Evolutionary conservation across 495 filamentous ascomycete genomes (phyloP).

Genomic region (Oidiodendron maius): DNA sequence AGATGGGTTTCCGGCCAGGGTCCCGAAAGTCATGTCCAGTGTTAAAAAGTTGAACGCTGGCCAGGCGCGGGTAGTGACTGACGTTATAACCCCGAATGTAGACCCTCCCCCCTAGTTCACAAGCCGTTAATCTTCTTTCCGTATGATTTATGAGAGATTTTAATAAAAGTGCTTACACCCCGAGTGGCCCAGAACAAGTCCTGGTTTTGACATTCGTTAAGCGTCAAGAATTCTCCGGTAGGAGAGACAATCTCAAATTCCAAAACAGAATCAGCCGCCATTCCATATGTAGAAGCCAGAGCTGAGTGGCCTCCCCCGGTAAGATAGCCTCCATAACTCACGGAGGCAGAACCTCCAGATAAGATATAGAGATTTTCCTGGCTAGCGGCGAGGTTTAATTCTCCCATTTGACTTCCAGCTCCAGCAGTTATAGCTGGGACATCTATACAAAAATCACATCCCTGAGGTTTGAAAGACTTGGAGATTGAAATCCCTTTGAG

Average conservation of each 20-base stretch:
- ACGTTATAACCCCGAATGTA: slow-evolving; percentile 57
- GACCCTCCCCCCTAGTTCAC: slow-evolving; percentile 57
- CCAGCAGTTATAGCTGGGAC: slow-evolving; percentile 29
- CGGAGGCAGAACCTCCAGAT: background rate
- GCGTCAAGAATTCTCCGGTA: slow-evolving; percentile 42
- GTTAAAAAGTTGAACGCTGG: background rate
- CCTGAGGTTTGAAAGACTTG: slow-evolving; percentile 29
- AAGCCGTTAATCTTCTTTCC: too few relatives aligned
- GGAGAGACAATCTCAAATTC: slow-evolving; percentile 55
- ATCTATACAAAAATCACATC: slow-evolving; percentile 28
- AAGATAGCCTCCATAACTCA: slow-evolving; percentile 41
- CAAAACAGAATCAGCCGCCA: slow-evolving; percentile 57
- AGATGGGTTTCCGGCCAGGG: slow-evolving; percentile 4
- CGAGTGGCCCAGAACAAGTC: slow-evolving; percentile 64
- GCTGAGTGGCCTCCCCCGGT: slow-evolving; percentile 56
- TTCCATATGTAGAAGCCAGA: slow-evolving; percentile 45
- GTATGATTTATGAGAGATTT: background rate
- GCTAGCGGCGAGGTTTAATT: slow-evolving; percentile 4
- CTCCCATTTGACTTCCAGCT: slow-evolving; percentile 29
- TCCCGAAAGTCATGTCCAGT: slow-evolving; percentile 10
- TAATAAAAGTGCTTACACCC: slow-evolving; percentile 33
- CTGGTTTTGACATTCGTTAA: slow-evolving; percentile 46
- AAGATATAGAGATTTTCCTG: slow-evolving; percentile 3
- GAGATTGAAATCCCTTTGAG: slow-evolving; percentile 32
- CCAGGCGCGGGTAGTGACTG: slow-evolving; percentile 40